Base-by-base conservation (phyloP, 1,284 basidiomycete species). In the Sanghuangporus baumii region DNA sequence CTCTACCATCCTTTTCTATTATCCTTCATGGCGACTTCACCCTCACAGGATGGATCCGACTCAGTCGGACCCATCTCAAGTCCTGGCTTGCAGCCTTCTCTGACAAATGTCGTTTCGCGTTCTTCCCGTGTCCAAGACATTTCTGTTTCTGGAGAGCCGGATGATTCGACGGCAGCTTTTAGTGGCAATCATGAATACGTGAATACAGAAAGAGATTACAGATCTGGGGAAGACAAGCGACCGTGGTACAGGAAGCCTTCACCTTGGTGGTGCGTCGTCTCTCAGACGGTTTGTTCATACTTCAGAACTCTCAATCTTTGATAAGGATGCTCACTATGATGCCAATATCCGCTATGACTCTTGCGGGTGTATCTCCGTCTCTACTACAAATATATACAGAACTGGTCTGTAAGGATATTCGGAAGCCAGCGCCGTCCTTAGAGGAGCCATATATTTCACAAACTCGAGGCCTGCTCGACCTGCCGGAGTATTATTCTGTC, bases 221-320 rank as follows among this genome's bases (percentile, higher is more conserved):
- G n/a, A 9, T 3, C 46, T 8, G 37, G 14, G 11, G 41, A 16
- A 5, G 40, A 63, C 34, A 55, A 57, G 37, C 74, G 78, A 47
- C 83, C 87, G 0, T 90, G 88, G 88, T 89, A 85, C 81, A 87
- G 75, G 72, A 74, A 78, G 56, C 88, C 89, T 8, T 87, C 87
- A 0, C 78, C 86, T 0, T 81, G 79, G 75, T 91, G 89, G 89
- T 89, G 67, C 66, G 82, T 76, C 6, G 34, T 23, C 16, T 8
- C 7, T 14, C 6, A 20, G 5, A 16, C 1, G 20, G 58, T 14
- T 46, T 57, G 14, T 31, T 36, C 23, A 51, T 34, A 37, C 41
- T 47, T 41, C 9, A 50, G 18, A 9, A 36, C 23, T 47, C 20
- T 54, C 16, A 58, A 38, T 16, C 20, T 9, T 34, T 51, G 14